Evolutionary conservation across 805 yeast species (phyloP).

Genomic region (Sugiyamaella lignohabitans): DNA sequence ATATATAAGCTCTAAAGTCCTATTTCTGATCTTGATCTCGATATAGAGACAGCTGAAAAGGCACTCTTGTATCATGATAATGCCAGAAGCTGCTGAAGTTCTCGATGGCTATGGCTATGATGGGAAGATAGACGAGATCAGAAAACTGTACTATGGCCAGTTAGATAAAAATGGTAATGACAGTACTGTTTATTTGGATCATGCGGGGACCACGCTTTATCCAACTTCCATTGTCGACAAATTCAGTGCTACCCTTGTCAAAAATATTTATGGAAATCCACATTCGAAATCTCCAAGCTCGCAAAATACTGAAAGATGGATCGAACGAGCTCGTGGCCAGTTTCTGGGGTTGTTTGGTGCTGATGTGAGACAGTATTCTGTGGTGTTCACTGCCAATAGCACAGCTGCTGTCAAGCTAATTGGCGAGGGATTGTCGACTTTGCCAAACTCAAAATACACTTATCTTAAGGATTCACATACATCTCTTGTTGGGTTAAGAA

Average conservation of each 20-base stretch:
- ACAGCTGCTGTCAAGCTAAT: constrained; percentile 37
- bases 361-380: constrained; percentile 33
- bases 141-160: neutral
- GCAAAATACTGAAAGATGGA: constrained; percentile 22
- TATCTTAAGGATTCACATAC: constrained; percentile 38
- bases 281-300: constrained; percentile 38
- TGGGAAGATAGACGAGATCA: neutral
- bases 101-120: neutral
- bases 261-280: constrained; percentile 34
- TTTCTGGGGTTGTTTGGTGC: constrained; percentile 33
- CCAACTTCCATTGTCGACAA: constrained; percentile 28
- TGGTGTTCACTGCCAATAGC: constrained; percentile 38
- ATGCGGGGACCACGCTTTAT: constrained; percentile 39
- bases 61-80: neutral
- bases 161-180: constrained; percentile 5
- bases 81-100: neutral
- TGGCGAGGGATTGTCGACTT: constrained; percentile 28
- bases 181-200: constrained; percentile 34
- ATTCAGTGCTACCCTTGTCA: constrained; percentile 24
- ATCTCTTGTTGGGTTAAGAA: constrained; percentile 38
- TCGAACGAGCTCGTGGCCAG: constrained; percentile 28
- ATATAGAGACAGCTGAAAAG: too few relatives aligned
- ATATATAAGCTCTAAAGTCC: too few relatives aligned
- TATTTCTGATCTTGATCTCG: too few relatives aligned
- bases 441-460: constrained; percentile 21